Evolutionary conservation across 2,329 filamentous ascomycete genomes (phyloP), one percentile per base, ranked within the genome.

Genomic region (Hymenoscyphus scutula): DNA sequence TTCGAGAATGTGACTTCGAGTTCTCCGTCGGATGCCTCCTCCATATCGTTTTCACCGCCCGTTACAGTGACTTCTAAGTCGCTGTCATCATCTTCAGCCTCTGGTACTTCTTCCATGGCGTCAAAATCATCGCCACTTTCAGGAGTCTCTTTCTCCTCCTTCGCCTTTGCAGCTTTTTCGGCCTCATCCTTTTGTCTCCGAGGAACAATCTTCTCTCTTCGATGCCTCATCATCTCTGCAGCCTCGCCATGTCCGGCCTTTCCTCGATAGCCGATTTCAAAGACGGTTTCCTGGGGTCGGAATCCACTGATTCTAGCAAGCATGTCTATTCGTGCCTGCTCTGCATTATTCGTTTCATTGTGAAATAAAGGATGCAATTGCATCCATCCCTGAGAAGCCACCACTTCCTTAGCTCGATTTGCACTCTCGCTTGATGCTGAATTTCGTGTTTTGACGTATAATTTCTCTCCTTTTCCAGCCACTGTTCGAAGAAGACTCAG

Each of bases 201-300:
- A 54, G 81, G 87, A 60, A 82, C 88, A 64, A 89, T 92, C 74
- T 83, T 88, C 74, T 84, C 84, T 71, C 89, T 84, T 72, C 89
- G 83, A 56, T 87, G 83, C 70, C 86, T 87, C 85, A 95, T 91
- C 34, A 94, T 80, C 65, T 92, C 89, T 1, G 88, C 89, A 6
- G 89, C 88, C 72, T 89, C 87, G 56, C 78, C 81, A 41, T 80
- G 81, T 1, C 80, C 81, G 2, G 77, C 81, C 67, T 90, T 89
- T 45, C 87, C 89, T 64, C 88, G 84, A 69, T 89, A 86, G 6
- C 90, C 90, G 66, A 97, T 88, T 76, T 99, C 95, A 70, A 99
- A 99, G n/a, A 99, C 91, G 0, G 94, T 98, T 76, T 99, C 95
- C 53, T 88, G 82, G 0, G 96, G 95, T 69, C 91, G 86, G 78